Evolutionary conservation across 495 filamentous ascomycete species (phyloP), one percentile per base, ranked within the genome.

Genomic region (Pyrenula aspistea): DNA sequence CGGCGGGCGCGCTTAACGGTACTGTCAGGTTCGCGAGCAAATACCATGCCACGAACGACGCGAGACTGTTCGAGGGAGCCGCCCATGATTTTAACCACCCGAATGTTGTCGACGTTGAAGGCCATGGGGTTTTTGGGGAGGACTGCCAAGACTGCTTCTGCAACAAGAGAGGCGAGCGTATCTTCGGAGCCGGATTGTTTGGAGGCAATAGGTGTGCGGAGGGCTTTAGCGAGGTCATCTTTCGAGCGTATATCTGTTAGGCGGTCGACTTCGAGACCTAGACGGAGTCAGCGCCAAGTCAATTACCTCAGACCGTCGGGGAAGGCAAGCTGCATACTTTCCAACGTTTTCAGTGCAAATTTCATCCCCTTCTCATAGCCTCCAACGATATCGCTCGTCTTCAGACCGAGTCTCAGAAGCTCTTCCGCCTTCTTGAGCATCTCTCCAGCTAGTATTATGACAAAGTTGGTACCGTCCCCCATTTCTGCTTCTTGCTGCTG

Each of bases 51-150:
- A 78, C 87, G 96, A 36, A 99, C 87, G 22, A 99, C 93, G 59
- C 83, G 83, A 65, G 88, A 93, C 71, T 97, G 91, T 65, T 89
- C 88, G 65, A 97, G 77, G 67, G 84, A 88, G 57, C 94, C 93
- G 60, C 94, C 94, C 94, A 99, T 96, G 62, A 99, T 97, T 77
- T 99, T 99, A 57, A 99, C 94, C 57, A 99, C 94, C 53, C 94
- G 89, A 61, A 99, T 84, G 67, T 97, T 99, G 77, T 99, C 94
- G 61, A 99, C 94, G 72, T 97, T 99, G 77, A 99, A 99, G 76
- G 96, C 96, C 67, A 77, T 68, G n/a, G 94, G 87, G 75, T 97
- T 94, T 77, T 96, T 97, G 58, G 94, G 94, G 51, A 97, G 81
- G 2, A 99, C 94, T 53, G 89, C 83, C 54, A 96, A 82, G 22